phyloP scores from a whole-genome alignment of 495 filamentous ascomycete genomes.

The Xylaria bambusicola region DNA sequence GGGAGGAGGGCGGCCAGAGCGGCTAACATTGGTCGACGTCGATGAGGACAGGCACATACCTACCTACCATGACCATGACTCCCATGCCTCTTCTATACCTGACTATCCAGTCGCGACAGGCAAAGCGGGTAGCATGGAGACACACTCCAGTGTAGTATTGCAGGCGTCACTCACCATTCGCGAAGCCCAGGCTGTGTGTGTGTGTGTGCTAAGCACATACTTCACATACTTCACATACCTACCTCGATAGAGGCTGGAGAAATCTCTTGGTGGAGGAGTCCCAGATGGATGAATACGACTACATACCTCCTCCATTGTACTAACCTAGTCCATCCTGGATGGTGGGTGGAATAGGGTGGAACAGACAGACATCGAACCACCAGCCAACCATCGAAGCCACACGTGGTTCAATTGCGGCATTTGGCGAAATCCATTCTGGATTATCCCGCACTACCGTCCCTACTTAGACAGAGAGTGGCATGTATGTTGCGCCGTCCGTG shows the following conservation, averaged over 20 bases:
- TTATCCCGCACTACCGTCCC: conserved; percentile 4
- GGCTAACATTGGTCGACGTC: too few species aligned
- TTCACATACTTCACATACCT: too few species aligned
- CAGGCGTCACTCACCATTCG: conserved; percentile 9
- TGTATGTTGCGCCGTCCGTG: conserved; percentile 9
- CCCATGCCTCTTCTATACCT: background rate
- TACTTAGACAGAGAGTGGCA: too few species aligned
- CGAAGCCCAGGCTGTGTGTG: background rate
- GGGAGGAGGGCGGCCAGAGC: conserved; percentile 14
- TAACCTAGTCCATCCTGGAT: background rate
- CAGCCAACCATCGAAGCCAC: conserved; percentile 5
- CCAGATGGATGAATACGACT: too few species aligned
- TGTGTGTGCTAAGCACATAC: too few species aligned
- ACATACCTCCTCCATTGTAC: too few species aligned
- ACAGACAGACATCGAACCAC: conserved; percentile 20
- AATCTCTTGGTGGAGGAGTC: too few species aligned
- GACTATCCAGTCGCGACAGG: background rate
- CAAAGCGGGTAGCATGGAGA: background rate
- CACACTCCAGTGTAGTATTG: conserved; percentile 5
- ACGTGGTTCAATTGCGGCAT: conserved; percentile 20
- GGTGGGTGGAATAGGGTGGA: background rate
- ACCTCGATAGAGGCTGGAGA: too few species aligned
- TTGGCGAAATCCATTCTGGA: conserved; percentile 12
- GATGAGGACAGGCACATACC: too few species aligned
- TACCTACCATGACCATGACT: too few species aligned